Base-by-base conservation (phyloP, 169 alveolate genomes). In the Plasmodium ovale region DNA sequence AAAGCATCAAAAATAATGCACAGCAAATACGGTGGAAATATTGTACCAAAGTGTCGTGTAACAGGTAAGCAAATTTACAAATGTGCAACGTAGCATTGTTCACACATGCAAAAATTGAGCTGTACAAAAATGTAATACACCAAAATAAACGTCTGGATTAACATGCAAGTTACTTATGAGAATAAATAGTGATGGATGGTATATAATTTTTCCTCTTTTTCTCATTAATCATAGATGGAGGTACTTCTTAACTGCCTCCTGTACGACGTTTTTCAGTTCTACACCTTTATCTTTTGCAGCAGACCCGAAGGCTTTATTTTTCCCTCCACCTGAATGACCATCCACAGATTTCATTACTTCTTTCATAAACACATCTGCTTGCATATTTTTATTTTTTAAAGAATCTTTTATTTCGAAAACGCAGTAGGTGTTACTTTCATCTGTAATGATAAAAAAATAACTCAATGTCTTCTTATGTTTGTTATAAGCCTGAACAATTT, bases 261-360 rank as follows among this genome's bases (percentile, higher is more conserved):
- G 69, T 44, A 37, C 91, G 19, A 19, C 10, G 14, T 85, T 35
- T 65, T 85, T 85, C 16, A 85, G 9, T 14, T 6, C 35, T 14
- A 23, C 25, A 3, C 85, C 82, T 62, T 62, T 85, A 44, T 62
- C 87, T 27, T 67, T 69, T 44, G n/a, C 47, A 3, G 74, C 49
- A 47, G 91, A 85, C 5, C 91, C 91, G 47, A 85, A 85, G 7
- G 91, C 85, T 60, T 85, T 85, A 39, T 56, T 85, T 56, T 85
- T 85, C 12, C 87, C 58, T 16, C 91, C 91, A 14, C 91, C 91
- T 10, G 91, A 85, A 68, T 85, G 87, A 1, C 91, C 91, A 2
- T 25, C 87, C 3, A 85, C 85, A 1, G 87, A 56, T 59, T 68
- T 51, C 91, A 85, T 85, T 68, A 85, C 49, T 60, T 85, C 68